phyloP scores from a whole-genome alignment of 257 asterid species.

The Eucommia ulmoides region DNA sequence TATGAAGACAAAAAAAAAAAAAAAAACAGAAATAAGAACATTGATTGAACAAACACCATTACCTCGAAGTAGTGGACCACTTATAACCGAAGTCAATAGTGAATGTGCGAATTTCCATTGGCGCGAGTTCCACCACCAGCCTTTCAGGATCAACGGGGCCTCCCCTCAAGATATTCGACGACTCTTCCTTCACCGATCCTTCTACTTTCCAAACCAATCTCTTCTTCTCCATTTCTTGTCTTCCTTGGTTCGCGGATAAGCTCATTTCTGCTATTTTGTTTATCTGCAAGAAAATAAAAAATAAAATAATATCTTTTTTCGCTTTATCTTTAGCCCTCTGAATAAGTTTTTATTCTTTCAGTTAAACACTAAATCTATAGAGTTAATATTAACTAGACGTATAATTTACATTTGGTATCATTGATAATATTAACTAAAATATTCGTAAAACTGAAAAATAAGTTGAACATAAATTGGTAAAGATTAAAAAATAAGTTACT shows the following conservation, averaged over 20 bases:
- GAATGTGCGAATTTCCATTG: constrained; percentile 74
- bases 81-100: constrained; percentile 27
- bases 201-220: constrained; percentile 51
- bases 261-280: constrained; percentile 48
- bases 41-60: no score
- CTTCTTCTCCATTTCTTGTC: constrained; percentile 57
- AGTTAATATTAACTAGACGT: no score
- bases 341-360: no score
- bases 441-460: neutral
- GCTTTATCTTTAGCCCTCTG: no score
- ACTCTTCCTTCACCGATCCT: constrained; percentile 18
- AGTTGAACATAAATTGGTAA: neutral
- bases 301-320: neutral
- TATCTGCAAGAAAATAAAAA: constrained; percentile 22
- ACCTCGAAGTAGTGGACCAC: no score
- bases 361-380: no score
- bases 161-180: constrained; percentile 32
- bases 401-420: no score
- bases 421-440: neutral
- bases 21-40: no score
- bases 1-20: no score
- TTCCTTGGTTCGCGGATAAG: constrained; percentile 59
- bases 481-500: no score
- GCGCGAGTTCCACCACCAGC: constrained; percentile 55
- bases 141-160: constrained; percentile 48